phyloP scores from a whole-genome alignment of 1,284 basidiomycete genomes.

The Cystobasidium slooffiae region DNA sequence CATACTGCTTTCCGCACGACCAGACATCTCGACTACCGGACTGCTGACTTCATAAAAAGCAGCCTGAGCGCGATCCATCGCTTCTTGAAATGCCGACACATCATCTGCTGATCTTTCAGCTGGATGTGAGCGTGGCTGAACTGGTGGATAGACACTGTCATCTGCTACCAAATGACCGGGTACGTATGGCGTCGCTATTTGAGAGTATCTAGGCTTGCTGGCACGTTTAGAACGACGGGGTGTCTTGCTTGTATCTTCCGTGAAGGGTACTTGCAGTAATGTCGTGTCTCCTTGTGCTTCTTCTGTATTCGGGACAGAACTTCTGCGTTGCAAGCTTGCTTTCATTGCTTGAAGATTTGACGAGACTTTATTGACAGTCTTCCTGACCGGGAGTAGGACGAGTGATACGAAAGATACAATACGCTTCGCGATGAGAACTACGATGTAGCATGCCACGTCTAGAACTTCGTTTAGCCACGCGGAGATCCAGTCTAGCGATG shows the following conservation, averaged over 20 bases:
- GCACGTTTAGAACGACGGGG: slow-evolving; percentile 1
- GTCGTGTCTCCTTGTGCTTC: neutral
- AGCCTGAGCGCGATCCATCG: slow-evolving; percentile 38
- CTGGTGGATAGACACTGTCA: slow-evolving; percentile 22
- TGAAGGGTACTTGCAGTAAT: neutral
- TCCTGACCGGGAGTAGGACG: neutral
- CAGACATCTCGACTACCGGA: neutral
- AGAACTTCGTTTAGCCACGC: slow-evolving; percentile 32
- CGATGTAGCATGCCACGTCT: slow-evolving; percentile 20
- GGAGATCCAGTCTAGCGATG: slow-evolving; percentile 28
- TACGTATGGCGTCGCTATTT: slow-evolving; percentile 34
- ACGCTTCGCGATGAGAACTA: neutral
- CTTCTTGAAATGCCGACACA: slow-evolving; percentile 35
- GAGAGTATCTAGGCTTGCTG: slow-evolving; percentile 20
- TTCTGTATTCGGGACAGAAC: neutral
- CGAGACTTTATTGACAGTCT: neutral
- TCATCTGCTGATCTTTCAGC: slow-evolving; percentile 37
- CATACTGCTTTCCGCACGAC: neutral
- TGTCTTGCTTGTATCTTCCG: slow-evolving; percentile 17
- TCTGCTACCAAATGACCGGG: slow-evolving; percentile 36
- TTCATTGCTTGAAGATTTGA: neutral
- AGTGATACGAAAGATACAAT: neutral
- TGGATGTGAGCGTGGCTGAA: slow-evolving; percentile 29
- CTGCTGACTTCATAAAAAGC: slow-evolving; percentile 39
- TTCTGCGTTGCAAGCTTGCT: neutral